Conservation (phyloP, 164 flowering plant genomes). For the Santalum album region DNA sequence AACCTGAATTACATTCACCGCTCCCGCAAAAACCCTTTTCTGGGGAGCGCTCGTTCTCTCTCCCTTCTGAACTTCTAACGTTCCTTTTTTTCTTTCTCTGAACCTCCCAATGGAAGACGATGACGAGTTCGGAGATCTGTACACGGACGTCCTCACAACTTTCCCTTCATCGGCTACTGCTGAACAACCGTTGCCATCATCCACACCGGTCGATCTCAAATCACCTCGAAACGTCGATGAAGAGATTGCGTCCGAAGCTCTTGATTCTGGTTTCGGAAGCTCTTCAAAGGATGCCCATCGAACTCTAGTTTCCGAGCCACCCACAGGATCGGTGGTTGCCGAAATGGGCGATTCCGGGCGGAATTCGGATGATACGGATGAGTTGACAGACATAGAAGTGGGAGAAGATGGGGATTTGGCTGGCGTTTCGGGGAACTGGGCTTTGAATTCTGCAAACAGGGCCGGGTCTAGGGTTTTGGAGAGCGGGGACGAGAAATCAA, state of each 20-base stretch:
- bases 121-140: constrained; percentile 98
- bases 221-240: constrained; percentile 26
- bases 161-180: constrained; percentile 19
- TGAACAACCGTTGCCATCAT: constrained; percentile 12
- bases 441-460: background rate
- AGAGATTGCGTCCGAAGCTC: constrained; percentile 15
- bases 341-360: background rate
- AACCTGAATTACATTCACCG: too few relatives aligned
- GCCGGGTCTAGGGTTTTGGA: constrained; percentile 15
- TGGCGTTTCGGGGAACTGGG: background rate
- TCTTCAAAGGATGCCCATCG: constrained; percentile 5
- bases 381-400: background rate
- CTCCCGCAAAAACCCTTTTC: too few relatives aligned
- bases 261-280: constrained; percentile 3
- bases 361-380: background rate
- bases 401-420: background rate
- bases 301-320: constrained; percentile 8
- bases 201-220: constrained; percentile 41
- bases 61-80: background rate
- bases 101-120: constrained; percentile 69
- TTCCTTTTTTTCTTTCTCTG: background rate
- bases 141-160: constrained; percentile 73
- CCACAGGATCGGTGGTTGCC: background rate
- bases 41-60: background rate
- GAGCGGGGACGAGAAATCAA: constrained; percentile 1